These are phyloP conservation scores for Trametes hirsuta DNA, from an alignment of 1,284 basidiomycete genomes.

Conservation along the genomic window DNA sequence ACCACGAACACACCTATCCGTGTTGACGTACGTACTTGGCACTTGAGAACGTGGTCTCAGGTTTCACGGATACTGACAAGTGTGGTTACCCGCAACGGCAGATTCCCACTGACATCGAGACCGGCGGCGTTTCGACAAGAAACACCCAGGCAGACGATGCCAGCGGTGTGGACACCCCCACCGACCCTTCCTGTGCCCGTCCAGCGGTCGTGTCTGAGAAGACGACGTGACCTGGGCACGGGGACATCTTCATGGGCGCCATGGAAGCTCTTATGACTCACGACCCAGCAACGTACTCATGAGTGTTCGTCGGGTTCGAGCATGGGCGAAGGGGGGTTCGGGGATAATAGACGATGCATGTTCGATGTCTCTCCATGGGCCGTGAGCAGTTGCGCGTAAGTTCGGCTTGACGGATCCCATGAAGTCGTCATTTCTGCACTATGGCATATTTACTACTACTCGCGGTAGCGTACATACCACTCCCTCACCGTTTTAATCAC, in stretches of 20 bases:
- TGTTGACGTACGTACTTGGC: constrained; percentile 12
- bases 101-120: constrained; percentile 19
- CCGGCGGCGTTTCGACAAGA: constrained; percentile 1
- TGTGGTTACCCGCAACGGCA: not conserved
- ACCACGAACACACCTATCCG: constrained; percentile 15
- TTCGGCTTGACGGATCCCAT: too few relatives aligned
- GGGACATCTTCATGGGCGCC: not conserved
- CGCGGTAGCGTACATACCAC: not conserved
- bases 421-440: not conserved
- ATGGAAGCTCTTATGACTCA: not conserved
- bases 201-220: constrained; percentile 11
- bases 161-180: constrained; percentile 8
- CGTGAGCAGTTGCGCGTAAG: not conserved
- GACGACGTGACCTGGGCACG: not conserved
- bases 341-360: not conserved
- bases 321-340: too few relatives aligned
- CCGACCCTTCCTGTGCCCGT: constrained; percentile 1
- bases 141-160: constrained; percentile 11
- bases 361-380: not conserved
- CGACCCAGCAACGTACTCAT: not conserved
- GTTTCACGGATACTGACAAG: not conserved
- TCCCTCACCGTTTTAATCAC: not conserved
- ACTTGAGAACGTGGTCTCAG: not conserved
- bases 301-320: too few relatives aligned
- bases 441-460: not conserved